Conservation (phyloP, 148 eudicot genomes). For the Chenopodium berlandieri region DNA sequence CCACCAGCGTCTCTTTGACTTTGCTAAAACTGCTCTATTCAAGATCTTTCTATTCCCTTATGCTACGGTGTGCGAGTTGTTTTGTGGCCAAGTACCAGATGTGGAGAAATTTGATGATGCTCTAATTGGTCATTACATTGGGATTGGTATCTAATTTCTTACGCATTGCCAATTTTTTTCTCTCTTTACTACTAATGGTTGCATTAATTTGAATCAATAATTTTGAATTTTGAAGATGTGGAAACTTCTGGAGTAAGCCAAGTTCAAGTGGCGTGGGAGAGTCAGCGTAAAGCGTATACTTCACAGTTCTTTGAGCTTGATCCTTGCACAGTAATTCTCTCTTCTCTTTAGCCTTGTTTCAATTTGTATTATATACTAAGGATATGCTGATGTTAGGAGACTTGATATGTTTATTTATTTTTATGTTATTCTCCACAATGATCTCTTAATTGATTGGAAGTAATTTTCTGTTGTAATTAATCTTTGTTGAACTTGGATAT, state of each 20-base stretch:
- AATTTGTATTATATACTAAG: not conserved
- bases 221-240: constrained; percentile 42
- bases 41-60: constrained; percentile 85
- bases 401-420: too few species aligned
- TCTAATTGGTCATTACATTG: constrained; percentile 80
- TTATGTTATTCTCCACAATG: too few species aligned
- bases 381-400: too few species aligned
- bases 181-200: not conserved
- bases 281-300: constrained; percentile 69
- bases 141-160: constrained; percentile 56
- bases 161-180: not conserved
- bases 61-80: constrained; percentile 83
- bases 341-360: not conserved
- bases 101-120: constrained; percentile 81
- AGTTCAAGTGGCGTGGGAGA: constrained; percentile 86
- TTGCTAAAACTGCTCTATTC: constrained; percentile 72
- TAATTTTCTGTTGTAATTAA: too few species aligned
- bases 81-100: constrained; percentile 68
- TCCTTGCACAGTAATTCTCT: constrained; percentile 62
- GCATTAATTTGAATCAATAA: not conserved
- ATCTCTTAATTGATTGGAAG: too few species aligned
- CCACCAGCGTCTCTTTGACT: constrained; percentile 70
- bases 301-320: constrained; percentile 73
- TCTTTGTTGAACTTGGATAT: too few species aligned
- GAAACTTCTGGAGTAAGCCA: constrained; percentile 61